phyloP scores from a whole-genome alignment of 495 filamentous ascomycete species.

The Margaritispora aquatica region DNA sequence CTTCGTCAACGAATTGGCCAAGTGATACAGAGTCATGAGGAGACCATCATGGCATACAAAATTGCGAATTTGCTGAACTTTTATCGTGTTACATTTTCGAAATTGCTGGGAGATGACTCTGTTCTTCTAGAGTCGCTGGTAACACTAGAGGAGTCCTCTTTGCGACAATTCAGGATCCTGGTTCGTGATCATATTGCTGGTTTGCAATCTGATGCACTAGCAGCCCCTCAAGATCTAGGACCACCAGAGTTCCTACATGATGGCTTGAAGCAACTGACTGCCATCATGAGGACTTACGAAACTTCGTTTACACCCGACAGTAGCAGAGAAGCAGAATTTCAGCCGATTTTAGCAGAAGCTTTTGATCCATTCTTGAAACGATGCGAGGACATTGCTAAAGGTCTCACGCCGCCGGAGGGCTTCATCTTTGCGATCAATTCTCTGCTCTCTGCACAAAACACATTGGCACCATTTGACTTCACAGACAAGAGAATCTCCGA shows the following conservation, averaged over 20 bases:
- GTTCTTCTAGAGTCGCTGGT: slow-evolving; percentile 61
- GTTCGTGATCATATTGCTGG: slow-evolving; percentile 71
- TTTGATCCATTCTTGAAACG: slow-evolving; percentile 80
- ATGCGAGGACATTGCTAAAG: slow-evolving; percentile 61
- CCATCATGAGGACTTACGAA: slow-evolving; percentile 76
- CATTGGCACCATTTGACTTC: slow-evolving; percentile 52
- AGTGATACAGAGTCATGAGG: slow-evolving; percentile 86
- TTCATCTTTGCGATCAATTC: slow-evolving; percentile 84
- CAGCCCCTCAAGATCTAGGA: slow-evolving; percentile 62
- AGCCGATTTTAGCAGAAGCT: slow-evolving; percentile 71
- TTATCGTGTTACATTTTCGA: slow-evolving; percentile 79
- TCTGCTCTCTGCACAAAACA: slow-evolving; percentile 48
- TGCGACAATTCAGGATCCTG: slow-evolving; percentile 73
- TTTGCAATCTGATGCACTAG: slow-evolving; percentile 61
- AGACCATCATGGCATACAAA: slow-evolving; percentile 81
- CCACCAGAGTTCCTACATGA: slow-evolving; percentile 82
- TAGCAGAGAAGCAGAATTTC: slow-evolving; percentile 60
- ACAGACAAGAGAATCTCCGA: slow-evolving; percentile 36
- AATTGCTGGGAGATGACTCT: slow-evolving; percentile 65
- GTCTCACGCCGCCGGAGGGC: slow-evolving; percentile 47
- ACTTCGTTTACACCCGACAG: slow-evolving; percentile 56
- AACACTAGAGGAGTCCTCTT: slow-evolving; percentile 65
- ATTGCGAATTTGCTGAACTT: slow-evolving; percentile 84
- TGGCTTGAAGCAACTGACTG: slow-evolving; percentile 65
- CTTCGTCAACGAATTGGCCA: slow-evolving; percentile 82